phyloP scores from a whole-genome alignment of 495 filamentous ascomycete genomes.

The Talaromyces adpressus region DNA sequence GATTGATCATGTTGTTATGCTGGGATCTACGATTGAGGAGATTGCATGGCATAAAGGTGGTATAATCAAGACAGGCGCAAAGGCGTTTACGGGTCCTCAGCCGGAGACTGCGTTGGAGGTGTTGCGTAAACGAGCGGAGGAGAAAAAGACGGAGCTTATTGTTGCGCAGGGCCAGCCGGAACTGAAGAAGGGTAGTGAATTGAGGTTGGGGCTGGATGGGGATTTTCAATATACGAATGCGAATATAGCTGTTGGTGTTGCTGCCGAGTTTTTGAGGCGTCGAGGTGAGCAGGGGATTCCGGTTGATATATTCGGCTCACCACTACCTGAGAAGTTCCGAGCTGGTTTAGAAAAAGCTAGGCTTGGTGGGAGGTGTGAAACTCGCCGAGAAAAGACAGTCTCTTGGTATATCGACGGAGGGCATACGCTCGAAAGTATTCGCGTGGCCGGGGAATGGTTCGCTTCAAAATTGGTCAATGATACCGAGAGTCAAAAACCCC shows the following conservation, averaged over 20 bases:
- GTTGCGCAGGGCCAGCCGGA: slow-evolving; percentile 58
- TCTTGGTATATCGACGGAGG: slow-evolving; percentile 89
- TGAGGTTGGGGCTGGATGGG: slow-evolving; percentile 71
- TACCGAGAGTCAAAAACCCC: slow-evolving; percentile 29
- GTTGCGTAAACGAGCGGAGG: slow-evolving; percentile 59
- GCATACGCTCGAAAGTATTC: slow-evolving; percentile 84
- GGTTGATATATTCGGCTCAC: slow-evolving; percentile 32
- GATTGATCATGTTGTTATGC: slow-evolving; percentile 76
- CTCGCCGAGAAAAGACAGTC: slow-evolving; percentile 57
- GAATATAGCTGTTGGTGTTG: slow-evolving; percentile 69
- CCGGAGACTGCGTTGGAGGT: slow-evolving; percentile 58
- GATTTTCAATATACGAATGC: slow-evolving; percentile 86
- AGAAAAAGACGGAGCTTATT: slow-evolving; percentile 53
- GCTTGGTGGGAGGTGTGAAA: slow-evolving; percentile 80
- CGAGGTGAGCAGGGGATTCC: slow-evolving; percentile 39
- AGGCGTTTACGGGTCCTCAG: slow-evolving; percentile 73
- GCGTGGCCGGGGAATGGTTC: slow-evolving; percentile 77
- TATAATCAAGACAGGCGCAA: slow-evolving; percentile 69
- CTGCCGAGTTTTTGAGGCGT: slow-evolving; percentile 48
- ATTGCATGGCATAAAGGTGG: slow-evolving; percentile 98
- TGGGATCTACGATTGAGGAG: slow-evolving; percentile 78
- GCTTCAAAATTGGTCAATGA: slow-evolving; percentile 42
- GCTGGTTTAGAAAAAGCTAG: slow-evolving; percentile 67
- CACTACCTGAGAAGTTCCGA: slow-evolving; percentile 60
- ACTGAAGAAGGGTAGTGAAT: slow-evolving; percentile 37